Evolutionary conservation across 495 filamentous ascomycete species (phyloP).

Genomic region (Hypoxylon intermedium): DNA sequence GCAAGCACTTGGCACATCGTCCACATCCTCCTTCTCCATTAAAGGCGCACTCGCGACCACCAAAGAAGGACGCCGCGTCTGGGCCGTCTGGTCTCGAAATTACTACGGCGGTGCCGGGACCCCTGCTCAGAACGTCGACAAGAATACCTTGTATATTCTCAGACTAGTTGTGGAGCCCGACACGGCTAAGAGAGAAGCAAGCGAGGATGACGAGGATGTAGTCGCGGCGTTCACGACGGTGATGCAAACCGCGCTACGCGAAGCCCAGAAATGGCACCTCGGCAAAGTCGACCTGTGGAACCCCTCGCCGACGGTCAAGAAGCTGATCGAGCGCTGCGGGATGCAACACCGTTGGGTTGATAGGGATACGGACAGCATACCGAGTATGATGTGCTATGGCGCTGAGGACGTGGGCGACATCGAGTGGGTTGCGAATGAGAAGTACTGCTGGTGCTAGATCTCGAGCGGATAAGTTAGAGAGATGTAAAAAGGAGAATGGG

Average conservation of each 20-base stretch:
- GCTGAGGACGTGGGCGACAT: conserved; percentile 58
- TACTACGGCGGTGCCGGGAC: conserved; percentile 60
- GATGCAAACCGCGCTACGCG: conserved; percentile 47
- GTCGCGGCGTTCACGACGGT: conserved; percentile 65
- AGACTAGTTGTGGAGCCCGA: conserved; percentile 72
- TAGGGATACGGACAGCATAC: conserved; percentile 58
- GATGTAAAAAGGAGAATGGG: not conserved
- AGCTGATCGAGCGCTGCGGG: conserved; percentile 50
- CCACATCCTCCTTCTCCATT: too few relatives aligned
- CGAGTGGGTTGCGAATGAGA: conserved; percentile 91
- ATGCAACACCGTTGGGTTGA: conserved; percentile 51
- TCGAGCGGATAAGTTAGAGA: not conserved
- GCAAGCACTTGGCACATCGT: not conserved
- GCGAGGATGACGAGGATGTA: conserved; percentile 43
- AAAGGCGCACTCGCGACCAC: conserved; percentile 33
- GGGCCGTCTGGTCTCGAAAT: conserved; percentile 82
- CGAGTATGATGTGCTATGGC: conserved; percentile 63
- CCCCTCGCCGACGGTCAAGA: conserved; percentile 42
- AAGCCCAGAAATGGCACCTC: conserved; percentile 52
- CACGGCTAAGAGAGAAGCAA: conserved; percentile 42
- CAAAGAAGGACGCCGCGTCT: conserved; percentile 56
- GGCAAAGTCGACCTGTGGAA: conserved; percentile 62
- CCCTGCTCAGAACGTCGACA: conserved; percentile 45
- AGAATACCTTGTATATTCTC: conserved; percentile 79
- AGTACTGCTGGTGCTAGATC: conserved; percentile 87